phyloP scores from a whole-genome alignment of 2,329 filamentous ascomycete genomes.

The Botrytis fragariae region DNA sequence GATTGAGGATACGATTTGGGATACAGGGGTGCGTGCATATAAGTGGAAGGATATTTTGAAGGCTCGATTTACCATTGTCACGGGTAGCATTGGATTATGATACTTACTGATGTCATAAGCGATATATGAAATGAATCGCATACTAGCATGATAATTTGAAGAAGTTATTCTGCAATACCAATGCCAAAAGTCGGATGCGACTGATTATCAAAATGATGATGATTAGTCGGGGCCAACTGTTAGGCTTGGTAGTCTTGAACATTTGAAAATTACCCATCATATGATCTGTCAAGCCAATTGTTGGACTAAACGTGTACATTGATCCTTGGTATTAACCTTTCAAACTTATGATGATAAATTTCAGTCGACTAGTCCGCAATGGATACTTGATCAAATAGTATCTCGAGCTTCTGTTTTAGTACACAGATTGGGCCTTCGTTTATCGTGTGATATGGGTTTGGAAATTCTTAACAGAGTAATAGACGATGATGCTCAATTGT shows the following conservation, averaged over 20 bases:
- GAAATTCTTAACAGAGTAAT: neutral
- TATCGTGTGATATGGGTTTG: neutral
- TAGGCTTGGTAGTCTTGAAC: neutral
- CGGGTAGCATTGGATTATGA: neutral
- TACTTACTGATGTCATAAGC: neutral
- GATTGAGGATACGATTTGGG: neutral
- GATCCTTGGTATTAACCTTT: neutral
- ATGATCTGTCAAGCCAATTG: neutral
- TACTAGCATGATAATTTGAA: neutral
- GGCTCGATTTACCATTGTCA: neutral
- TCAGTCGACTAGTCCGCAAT: neutral
- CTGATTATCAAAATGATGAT: neutral
- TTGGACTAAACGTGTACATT: neutral
- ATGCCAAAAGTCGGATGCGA: neutral
- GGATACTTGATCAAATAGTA: neutral
- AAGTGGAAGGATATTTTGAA: neutral
- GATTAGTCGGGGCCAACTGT: neutral
- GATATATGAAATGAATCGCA: neutral
- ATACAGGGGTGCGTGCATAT: conserved; percentile 8
- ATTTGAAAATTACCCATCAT: neutral
- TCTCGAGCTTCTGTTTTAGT: neutral
- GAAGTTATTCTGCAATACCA: neutral
- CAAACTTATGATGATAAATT: neutral
- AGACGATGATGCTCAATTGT: neutral
- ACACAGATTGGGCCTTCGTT: neutral